These are phyloP conservation scores for Hanseniaspora clermontiae DNA, from an alignment of 805 yeast species.

Conservation along the genomic window DNA sequence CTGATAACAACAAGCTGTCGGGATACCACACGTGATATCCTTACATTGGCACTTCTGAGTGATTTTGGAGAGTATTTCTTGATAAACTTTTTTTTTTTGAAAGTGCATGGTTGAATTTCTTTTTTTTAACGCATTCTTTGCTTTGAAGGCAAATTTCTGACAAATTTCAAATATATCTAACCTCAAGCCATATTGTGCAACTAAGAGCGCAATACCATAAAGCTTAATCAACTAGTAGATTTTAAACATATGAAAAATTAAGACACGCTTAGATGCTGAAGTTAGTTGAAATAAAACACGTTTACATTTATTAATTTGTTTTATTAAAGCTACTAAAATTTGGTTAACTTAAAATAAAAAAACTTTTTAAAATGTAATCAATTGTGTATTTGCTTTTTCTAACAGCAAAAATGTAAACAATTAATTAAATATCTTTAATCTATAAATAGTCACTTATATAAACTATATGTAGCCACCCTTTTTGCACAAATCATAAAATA, in stretches of 20 bases:
- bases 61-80: neutral
- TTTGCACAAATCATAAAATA: slow-evolving; percentile 43
- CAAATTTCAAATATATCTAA: neutral
- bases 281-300: too few relatives aligned
- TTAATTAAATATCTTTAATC: too few relatives aligned
- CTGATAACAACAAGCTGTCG: neutral
- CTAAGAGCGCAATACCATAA: too few relatives aligned
- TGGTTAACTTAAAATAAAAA: neutral
- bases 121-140: neutral
- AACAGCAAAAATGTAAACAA: neutral
- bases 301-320: too few relatives aligned
- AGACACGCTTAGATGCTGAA: too few relatives aligned
- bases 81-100: neutral
- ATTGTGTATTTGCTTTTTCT: too few relatives aligned
- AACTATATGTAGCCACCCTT: slow-evolving; percentile 11
- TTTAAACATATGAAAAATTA: too few relatives aligned
- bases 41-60: neutral
- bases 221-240: too few relatives aligned
- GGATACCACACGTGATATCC: neutral
- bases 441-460: neutral
- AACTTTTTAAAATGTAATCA: too few relatives aligned
- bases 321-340: too few relatives aligned
- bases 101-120: neutral
- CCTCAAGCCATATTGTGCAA: too few relatives aligned
- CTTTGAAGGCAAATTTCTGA: neutral